phyloP scores from a whole-genome alignment of 2,329 filamentous ascomycete species.

The Aspergillus sp. region DNA sequence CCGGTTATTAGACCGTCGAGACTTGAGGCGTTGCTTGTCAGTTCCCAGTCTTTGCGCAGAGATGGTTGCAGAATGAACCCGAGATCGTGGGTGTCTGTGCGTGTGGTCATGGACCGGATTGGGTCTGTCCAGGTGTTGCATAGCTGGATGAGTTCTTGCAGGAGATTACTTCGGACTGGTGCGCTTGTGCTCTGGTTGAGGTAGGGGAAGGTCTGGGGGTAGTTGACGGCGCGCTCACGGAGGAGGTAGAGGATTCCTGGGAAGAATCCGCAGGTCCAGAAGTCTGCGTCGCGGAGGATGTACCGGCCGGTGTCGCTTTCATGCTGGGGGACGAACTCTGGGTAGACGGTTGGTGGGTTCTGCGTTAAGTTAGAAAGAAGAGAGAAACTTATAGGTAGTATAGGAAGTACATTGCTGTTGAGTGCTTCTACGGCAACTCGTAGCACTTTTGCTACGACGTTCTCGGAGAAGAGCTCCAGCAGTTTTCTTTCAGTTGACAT shows the following conservation, averaged over 20 bases:
- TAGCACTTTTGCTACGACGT: conserved; percentile 15
- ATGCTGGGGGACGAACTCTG: conserved; percentile 13
- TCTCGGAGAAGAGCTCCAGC: conserved; percentile 13
- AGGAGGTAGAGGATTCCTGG: conserved; percentile 18
- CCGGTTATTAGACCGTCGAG: conserved; percentile 15
- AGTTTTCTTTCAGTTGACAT: not conserved
- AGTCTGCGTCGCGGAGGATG: conserved; percentile 14
- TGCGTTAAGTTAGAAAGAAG: not conserved
- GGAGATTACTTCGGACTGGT: too few species aligned
- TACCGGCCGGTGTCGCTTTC: conserved; percentile 10
- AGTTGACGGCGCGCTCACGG: conserved; percentile 17
- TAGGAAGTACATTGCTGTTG: not conserved
- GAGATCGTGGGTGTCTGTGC: conserved; percentile 56
- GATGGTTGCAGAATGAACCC: conserved; percentile 54
- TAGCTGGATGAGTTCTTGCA: not conserved
- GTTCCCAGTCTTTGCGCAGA: conserved; percentile 49
- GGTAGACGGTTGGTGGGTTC: conserved; percentile 6
- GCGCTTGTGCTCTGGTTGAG: not conserved
- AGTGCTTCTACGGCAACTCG: conserved; percentile 14
- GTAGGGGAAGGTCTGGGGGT: conserved; percentile 4
- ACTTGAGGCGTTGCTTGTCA: conserved; percentile 29
- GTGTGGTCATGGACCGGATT: conserved; percentile 19
- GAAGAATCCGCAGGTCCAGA: conserved; percentile 28
- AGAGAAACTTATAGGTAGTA: too few species aligned
- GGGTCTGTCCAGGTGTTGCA: conserved; percentile 17